A percentile compares a stretch with the other conserved stretches of the same genome.
phyloP scores from a whole-genome alignment of 83 land plant genomes.

The Picea engelmannii region DNA sequence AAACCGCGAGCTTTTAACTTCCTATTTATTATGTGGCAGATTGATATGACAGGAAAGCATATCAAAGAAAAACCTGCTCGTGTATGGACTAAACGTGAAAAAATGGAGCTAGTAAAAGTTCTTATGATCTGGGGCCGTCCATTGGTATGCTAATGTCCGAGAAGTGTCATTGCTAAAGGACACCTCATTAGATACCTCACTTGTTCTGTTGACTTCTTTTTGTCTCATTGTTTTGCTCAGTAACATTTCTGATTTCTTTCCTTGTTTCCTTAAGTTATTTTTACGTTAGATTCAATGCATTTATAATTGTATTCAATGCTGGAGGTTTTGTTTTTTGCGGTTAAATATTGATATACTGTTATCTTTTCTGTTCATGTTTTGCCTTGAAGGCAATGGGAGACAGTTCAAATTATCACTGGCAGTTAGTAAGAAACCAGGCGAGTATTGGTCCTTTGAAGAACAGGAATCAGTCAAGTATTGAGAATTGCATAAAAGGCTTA shows the following conservation, averaged over 20 bases:
- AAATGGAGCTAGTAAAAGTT: slow-evolving; percentile 31
- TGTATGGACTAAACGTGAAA: slow-evolving; percentile 38
- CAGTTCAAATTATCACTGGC: slow-evolving; percentile 21
- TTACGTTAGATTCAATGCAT: background rate
- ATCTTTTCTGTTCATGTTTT: background rate
- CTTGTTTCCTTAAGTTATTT: background rate
- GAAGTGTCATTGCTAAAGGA: background rate
- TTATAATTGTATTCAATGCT: background rate
- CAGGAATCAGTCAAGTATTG: slow-evolving; percentile 29
- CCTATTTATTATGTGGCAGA: slow-evolving; percentile 13
- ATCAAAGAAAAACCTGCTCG: slow-evolving; percentile 15
- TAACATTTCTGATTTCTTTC: background rate
- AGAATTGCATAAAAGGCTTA: slow-evolving; percentile 26
- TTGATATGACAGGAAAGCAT: slow-evolving; percentile 14
- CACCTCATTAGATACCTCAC: background rate
- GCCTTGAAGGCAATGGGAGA: slow-evolving; percentile 23
- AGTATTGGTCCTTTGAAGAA: slow-evolving; percentile 25
- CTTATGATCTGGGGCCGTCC: slow-evolving; percentile 40
- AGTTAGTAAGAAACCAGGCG: slow-evolving; percentile 22
- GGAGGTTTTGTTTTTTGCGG: background rate
- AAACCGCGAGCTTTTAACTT: background rate
- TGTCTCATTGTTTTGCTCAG: background rate
- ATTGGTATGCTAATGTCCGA: slow-evolving; percentile 18
- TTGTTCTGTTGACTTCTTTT: background rate
- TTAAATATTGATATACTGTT: background rate